phyloP scores from a whole-genome alignment of 73 alveolate genomes.

The Uronychia setigera region DNA sequence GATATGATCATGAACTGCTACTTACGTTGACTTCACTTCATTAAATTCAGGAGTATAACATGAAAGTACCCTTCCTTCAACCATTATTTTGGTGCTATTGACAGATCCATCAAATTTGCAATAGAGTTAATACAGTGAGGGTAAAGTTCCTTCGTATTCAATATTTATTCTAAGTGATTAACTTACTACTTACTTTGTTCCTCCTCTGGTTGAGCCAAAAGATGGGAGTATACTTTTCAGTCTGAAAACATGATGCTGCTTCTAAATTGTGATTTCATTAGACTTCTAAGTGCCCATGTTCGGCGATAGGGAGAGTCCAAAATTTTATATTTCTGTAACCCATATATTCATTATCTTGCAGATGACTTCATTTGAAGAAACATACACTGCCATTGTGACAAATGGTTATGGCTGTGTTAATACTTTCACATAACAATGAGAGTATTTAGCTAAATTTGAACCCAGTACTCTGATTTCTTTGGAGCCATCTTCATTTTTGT shows the following conservation, averaged over 20 bases:
- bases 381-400: no score
- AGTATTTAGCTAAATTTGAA: no score
- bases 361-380: no score
- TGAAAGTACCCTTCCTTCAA: neutral
- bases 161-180: neutral
- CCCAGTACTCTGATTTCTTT: neutral
- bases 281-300: neutral
- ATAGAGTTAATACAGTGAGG: neutral
- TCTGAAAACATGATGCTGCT: neutral
- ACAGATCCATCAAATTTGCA: neutral
- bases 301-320: neutral
- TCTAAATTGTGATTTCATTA: neutral
- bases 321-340: no score
- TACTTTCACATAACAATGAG: no score
- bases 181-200: neutral
- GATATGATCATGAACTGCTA: neutral
- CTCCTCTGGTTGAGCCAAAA: neutral
- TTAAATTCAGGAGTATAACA: neutral
- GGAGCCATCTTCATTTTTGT: neutral
- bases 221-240: neutral
- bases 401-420: no score
- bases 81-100: neutral
- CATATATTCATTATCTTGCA: no score
- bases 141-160: neutral
- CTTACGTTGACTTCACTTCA: neutral